Base-by-base conservation (phyloP, 768 basidiomycete genomes). In the Lactarius tabidus region DNA sequence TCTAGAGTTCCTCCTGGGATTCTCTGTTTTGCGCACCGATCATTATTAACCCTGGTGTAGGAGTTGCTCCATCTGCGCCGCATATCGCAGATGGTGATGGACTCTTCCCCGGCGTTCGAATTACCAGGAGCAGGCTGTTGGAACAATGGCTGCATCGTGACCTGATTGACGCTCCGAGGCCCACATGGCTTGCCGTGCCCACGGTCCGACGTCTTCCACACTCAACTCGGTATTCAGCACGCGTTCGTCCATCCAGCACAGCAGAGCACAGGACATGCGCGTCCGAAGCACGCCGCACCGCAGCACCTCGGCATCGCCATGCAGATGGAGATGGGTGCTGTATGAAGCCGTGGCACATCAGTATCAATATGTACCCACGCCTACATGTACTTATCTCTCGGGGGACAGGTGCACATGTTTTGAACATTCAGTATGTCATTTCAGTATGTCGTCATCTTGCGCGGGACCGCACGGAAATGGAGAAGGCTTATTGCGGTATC, bases 101-200 rank as follows among this genome's bases (percentile, higher is more conserved):
- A n/a, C 5, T 54, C 65, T 45, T 53, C 12, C 57, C 65, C 54
- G 43, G 52, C 29, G 48, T 38, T 60, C 54, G 52, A n/a, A 28
- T 51, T 66, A 23, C 59, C 59, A 9, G 66, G 66, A 28, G 64
- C 63, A 9, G 58, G 66, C 2, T 65, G 64, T 59, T 60, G 62
- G 66, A 59, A 64, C 63, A 54, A 39, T 23, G 26, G 35, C 33
- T 67, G 66, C 45, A 36, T 18, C 23, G 10, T 67, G 26, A 57
- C 39, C 29, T 67, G 64, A 63, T 59, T 23, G 20, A 33, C 12
- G 3, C 9, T 14, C n/a, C 15, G 51, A 2, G 10, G 33, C 60
- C 48, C 23, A 51, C 14, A 26, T 28, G 48, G 48, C 15, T 23
- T 51, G 7, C 36, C 29, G 15, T 7, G 36, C 17, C n/a, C 43